A percentile compares a stretch with the other conserved stretches of the same genome.
Evolutionary conservation across 2,329 filamentous ascomycete genomes (phyloP).

Genomic region (Mycosphaerella sp.): DNA sequence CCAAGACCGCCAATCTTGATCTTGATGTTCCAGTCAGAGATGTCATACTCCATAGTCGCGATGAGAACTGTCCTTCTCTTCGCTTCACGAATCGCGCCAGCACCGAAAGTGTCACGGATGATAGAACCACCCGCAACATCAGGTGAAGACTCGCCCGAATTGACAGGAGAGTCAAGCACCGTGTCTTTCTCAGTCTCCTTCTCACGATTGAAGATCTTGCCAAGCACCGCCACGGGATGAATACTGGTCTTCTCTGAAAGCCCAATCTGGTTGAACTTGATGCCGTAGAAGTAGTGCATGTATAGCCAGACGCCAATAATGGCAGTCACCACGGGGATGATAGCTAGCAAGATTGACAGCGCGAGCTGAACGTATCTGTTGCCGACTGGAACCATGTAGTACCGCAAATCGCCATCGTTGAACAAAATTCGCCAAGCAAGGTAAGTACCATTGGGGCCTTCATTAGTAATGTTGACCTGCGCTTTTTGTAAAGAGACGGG

Average conservation of each 20-base stretch:
- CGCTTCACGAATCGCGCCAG: constrained; percentile 23
- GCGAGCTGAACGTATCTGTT: constrained; percentile 50
- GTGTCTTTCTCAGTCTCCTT: constrained; percentile 25
- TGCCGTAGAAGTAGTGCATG: constrained; percentile 56
- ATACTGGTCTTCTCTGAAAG: constrained; percentile 45
- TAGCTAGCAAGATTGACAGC: constrained; percentile 50
- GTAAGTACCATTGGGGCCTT: constrained; percentile 48
- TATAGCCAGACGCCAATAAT: constrained; percentile 50
- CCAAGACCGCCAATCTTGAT: constrained; percentile 66
- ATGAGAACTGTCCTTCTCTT: constrained; percentile 55
- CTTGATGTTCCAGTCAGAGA: constrained; percentile 64
- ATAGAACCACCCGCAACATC: constrained; percentile 21
- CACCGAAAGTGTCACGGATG: constrained; percentile 22
- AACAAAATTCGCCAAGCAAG: constrained; percentile 52
- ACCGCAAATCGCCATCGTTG: constrained; percentile 50
- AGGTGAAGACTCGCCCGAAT: constrained; percentile 10
- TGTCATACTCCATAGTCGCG: constrained; percentile 67
- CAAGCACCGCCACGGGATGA: constrained; percentile 27
- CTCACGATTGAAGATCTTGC: constrained; percentile 23
- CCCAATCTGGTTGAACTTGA: constrained; percentile 57
- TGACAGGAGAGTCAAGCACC: constrained; percentile 10
- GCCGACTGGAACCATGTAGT: constrained; percentile 49
- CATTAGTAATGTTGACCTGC: constrained; percentile 54
- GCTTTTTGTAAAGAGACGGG: constrained; percentile 52
- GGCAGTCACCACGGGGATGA: constrained; percentile 49